A percentile compares a stretch with the other conserved stretches of the same genome.
Conservation (phyloP, 176 grass and related monocot species). For the Metroxylon sagu region DNA sequence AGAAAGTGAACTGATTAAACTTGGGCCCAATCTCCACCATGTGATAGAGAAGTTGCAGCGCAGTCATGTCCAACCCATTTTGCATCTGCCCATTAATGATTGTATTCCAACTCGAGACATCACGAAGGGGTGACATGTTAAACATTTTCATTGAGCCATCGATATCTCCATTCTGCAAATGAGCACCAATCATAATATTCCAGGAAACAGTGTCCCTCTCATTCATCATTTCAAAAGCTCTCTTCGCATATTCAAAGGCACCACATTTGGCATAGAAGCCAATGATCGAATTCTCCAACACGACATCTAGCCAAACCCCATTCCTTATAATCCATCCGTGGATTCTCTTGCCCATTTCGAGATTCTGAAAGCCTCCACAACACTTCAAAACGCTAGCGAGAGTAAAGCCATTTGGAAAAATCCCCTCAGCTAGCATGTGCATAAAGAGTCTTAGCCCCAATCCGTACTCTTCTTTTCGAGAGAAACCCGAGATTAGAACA, state of each 20-base stretch:
- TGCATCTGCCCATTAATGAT: slow-evolving; percentile 43
- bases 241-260: neutral
- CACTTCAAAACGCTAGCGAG: slow-evolving; percentile 53
- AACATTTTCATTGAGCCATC: slow-evolving; percentile 30
- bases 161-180: slow-evolving; percentile 32
- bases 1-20: slow-evolving; percentile 52
- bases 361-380: slow-evolving; percentile 21
- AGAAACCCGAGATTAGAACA: slow-evolving; percentile 25
- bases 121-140: slow-evolving; percentile 22
- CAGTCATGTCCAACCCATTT: slow-evolving; percentile 11
- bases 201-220: slow-evolving; percentile 34
- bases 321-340: slow-evolving; percentile 60
- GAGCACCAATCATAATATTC: slow-evolving; percentile 39
- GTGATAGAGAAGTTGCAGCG: slow-evolving; percentile 20
- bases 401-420: slow-evolving; percentile 33
- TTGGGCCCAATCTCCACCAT: slow-evolving; percentile 27
- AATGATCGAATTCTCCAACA: slow-evolving; percentile 39
- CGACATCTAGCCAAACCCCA: slow-evolving; percentile 28
- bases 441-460: slow-evolving; percentile 26
- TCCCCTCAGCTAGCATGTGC: slow-evolving; percentile 21
- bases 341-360: slow-evolving; percentile 25
- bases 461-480: slow-evolving; percentile 15
- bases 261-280: slow-evolving; percentile 54
- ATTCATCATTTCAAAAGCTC: slow-evolving; percentile 22
- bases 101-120: slow-evolving; percentile 55